Evolutionary conservation across 2,329 filamentous ascomycete species (phyloP).

Genomic region (Aspergillus awamori): DNA sequence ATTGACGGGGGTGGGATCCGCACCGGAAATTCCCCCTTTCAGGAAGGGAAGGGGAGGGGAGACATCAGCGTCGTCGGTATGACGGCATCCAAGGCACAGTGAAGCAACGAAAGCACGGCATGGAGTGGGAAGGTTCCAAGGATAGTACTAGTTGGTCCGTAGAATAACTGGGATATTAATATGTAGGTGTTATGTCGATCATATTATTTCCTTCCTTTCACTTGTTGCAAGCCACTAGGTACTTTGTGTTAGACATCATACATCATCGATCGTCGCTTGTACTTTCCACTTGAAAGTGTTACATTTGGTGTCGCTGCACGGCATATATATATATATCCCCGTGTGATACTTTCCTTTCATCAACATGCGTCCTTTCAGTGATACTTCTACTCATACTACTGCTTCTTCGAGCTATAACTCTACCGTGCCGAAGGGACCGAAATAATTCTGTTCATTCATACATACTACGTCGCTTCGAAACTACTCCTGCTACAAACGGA

Average conservation of each 20-base stretch:
- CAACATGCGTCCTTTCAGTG: slow-evolving; percentile 34
- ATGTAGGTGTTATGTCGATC: background rate
- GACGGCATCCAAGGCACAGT: slow-evolving; percentile 15
- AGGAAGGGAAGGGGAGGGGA: background rate
- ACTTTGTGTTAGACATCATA: slow-evolving; percentile 1
- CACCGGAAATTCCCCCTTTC: background rate
- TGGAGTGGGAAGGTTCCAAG: background rate
- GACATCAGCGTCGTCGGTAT: slow-evolving; percentile 15
- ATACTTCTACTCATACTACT: slow-evolving; percentile 31
- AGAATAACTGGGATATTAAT: background rate
- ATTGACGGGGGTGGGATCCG: background rate
- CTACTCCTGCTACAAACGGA: slow-evolving; percentile 13
- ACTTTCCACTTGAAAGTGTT: background rate
- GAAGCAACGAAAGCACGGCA: background rate
- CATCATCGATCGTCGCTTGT: slow-evolving; percentile 7
- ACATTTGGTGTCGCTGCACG: background rate
- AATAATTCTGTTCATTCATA: background rate
- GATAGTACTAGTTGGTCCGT: no score
- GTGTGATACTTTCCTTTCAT: background rate
- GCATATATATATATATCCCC: slow-evolving; percentile 16
- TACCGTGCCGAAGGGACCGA: slow-evolving; percentile 7
- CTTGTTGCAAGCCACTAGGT: no score
- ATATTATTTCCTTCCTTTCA: background rate
- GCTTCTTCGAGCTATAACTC: slow-evolving; percentile 33
- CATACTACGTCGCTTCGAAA: background rate